A percentile compares a stretch with the other conserved stretches of the same genome.
phyloP scores from a whole-genome alignment of 2,329 filamentous ascomycete genomes.

The Fusarium pilosicola region DNA sequence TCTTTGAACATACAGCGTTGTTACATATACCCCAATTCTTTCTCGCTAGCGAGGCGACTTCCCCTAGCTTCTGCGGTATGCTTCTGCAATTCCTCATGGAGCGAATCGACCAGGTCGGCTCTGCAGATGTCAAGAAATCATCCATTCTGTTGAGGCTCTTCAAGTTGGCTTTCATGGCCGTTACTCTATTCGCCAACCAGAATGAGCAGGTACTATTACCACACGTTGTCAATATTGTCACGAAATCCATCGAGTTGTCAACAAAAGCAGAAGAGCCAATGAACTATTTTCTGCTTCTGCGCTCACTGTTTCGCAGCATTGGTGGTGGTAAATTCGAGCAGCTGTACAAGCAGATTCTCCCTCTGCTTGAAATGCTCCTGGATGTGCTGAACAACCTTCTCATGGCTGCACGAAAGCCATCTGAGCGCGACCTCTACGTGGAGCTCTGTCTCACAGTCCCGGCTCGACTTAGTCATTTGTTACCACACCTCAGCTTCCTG shows the following conservation, averaged over 20 bases:
- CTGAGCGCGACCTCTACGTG: conserved; percentile 94
- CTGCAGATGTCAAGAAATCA: conserved; percentile 89
- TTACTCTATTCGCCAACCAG: conserved; percentile 91
- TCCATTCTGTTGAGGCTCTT: conserved; percentile 93
- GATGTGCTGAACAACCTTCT: conserved; percentile 97
- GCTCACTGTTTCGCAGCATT: conserved; percentile 95
- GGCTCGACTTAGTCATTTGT: conserved; percentile 89
- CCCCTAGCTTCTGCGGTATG: conserved; percentile 98
- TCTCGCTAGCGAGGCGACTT: conserved; percentile 97
- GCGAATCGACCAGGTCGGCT: conserved; percentile 93
- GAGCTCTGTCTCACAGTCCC: conserved; percentile 97
- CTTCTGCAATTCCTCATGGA: conserved; percentile 97
- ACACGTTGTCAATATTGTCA: conserved; percentile 96
- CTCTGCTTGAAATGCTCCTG: conserved; percentile 94
- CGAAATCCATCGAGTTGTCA: conserved; percentile 94
- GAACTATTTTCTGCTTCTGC: conserved; percentile 95
- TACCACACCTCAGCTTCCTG: conserved; percentile 94
- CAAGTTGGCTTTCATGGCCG: conserved; percentile 99
- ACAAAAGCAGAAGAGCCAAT: conserved; percentile 97
- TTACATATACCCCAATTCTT: conserved; percentile 98
- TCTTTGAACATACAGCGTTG: conserved; percentile 94
- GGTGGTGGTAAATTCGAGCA: conserved; percentile 97
- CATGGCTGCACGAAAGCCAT: conserved; percentile 86
- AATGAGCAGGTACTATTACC: conserved; percentile 96
- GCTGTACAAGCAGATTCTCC: conserved; percentile 96